Evolutionary conservation across 306 rosid species (phyloP), one percentile per base, ranked within the genome.

Genomic region (Prunus mume): DNA sequence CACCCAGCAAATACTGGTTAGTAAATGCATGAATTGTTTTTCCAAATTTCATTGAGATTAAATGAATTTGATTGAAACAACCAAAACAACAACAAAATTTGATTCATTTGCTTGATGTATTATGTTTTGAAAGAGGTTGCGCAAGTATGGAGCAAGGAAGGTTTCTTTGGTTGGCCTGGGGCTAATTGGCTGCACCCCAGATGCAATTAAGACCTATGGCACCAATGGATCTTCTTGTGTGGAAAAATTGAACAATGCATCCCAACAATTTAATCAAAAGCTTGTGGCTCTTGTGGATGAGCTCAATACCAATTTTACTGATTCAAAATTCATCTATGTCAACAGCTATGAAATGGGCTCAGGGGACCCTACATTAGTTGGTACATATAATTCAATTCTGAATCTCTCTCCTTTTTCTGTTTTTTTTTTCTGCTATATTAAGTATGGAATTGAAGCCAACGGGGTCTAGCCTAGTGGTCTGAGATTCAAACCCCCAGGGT

Each of bases 211-310:
- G 1, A n/a, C 8, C 12, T 87, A 64, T 73, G 87, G 84, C 18
- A 79, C 84, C 68, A 61, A 57, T 9, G 88, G 86, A 5, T 58
- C 84, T 38, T 3, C 60, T 18, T 93, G 98, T 75, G 90, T 83
- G 5, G 71, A 82, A 0, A 27, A 51, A 2, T 70, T 87, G 65
- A 88, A 68, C 72, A 2, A 20, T 6, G 85, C 91, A 9, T 82
- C 56, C 19, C 46, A 43, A 28, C 18, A 80, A 43, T 91, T 90
- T 34, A 93, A 90, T 56, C 15, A 20, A 2, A 75, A 64, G 68
- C 86, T 93, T 38, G 79, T 18, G 76, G 18, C 61, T 11, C 72
- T 80, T 6, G 89, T 88, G 46, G 72, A 77, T 57, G 14, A 66
- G 10, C 79, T 83, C 34, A 93, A 90, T 51, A 2, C 22, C 15